Evolutionary conservation across 1,284 basidiomycete species (phyloP).

Genomic region (Tilletiopsis washingtonensis): DNA sequence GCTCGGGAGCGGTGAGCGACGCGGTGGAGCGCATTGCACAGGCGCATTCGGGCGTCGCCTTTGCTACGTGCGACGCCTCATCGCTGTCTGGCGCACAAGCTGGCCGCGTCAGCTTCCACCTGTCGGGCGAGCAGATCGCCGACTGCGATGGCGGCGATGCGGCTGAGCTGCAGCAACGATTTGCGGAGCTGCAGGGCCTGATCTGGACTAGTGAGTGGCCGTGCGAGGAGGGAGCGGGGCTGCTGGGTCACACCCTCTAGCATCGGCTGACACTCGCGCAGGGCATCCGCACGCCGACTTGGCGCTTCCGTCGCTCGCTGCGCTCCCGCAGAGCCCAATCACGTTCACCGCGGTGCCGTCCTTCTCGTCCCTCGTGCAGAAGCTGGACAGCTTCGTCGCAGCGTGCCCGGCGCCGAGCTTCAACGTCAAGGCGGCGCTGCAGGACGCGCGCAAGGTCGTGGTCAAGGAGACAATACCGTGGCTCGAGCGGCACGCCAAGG

Average conservation of each 20-base stretch:
- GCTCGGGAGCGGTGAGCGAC: neutral
- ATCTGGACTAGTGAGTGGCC: neutral
- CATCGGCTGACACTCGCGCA: neutral
- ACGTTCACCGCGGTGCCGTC: neutral
- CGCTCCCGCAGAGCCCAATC: neutral
- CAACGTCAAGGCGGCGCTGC: neutral
- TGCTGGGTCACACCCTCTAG: neutral
- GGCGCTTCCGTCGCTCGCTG: neutral
- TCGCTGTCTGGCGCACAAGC: neutral
- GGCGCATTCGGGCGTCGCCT: neutral
- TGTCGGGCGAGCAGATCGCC: no score
- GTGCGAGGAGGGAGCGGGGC: neutral
- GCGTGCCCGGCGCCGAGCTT: no score
- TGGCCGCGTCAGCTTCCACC: neutral
- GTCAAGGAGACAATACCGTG: neutral
- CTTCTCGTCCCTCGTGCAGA: neutral
- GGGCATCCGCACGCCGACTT: neutral
- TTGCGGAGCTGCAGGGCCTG: neutral
- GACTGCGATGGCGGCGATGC: neutral
- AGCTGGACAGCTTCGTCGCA: neutral
- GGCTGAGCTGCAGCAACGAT: neutral
- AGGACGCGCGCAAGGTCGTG: neutral
- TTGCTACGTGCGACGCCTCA: neutral
- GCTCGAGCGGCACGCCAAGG: no score
- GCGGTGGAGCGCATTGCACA: neutral